A percentile compares a stretch with the other conserved stretches of the same genome.
These are phyloP conservation scores for Akanthomyces uredinophilus DNA, from an alignment of 2,329 filamentous ascomycete species.

Conservation along the genomic window DNA sequence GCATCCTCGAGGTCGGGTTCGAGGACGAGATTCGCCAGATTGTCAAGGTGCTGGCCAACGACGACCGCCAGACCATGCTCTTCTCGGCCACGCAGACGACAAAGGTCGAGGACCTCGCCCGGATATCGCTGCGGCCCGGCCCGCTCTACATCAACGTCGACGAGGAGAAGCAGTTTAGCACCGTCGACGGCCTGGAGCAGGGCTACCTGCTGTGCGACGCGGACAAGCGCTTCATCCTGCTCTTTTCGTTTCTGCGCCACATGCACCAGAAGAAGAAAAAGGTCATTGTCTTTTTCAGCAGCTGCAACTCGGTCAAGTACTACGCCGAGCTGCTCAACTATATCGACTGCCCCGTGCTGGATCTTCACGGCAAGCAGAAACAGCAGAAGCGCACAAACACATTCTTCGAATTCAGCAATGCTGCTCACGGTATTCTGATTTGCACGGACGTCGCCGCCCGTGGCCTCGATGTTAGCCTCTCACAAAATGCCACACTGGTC, in stretches of 20 bases:
- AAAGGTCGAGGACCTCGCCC: constrained; percentile 89
- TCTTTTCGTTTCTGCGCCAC: constrained; percentile 91
- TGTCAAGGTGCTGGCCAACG: constrained; percentile 84
- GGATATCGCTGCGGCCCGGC: constrained; percentile 85
- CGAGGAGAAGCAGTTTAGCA: constrained; percentile 80
- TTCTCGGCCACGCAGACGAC: constrained; percentile 98
- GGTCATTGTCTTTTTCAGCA: constrained; percentile 94
- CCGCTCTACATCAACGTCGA: constrained; percentile 98
- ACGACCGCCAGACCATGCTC: constrained; percentile 91
- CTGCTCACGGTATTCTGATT: constrained; percentile 79
- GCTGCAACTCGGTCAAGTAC: constrained; percentile 91
- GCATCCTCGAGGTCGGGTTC: constrained; percentile 95
- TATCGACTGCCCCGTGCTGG: constrained; percentile 85
- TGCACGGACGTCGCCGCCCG: constrained; percentile 95
- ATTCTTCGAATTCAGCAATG: constrained; percentile 86
- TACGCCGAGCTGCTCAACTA: constrained; percentile 95
- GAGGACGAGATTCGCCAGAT: constrained; percentile 98
- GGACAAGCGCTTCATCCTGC: constrained; percentile 86
- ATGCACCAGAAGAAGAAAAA: constrained; percentile 79
- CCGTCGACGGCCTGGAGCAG: constrained; percentile 90
- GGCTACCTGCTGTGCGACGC: constrained; percentile 92
- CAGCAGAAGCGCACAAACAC: constrained; percentile 98
- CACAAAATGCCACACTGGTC: neutral
- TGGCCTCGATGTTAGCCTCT: constrained; percentile 69
- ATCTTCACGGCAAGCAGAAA: constrained; percentile 92